Evolutionary conservation across 2,329 filamentous ascomycete species (phyloP), one percentile per base, ranked within the genome.

Genomic region (Botrytis aclada): DNA sequence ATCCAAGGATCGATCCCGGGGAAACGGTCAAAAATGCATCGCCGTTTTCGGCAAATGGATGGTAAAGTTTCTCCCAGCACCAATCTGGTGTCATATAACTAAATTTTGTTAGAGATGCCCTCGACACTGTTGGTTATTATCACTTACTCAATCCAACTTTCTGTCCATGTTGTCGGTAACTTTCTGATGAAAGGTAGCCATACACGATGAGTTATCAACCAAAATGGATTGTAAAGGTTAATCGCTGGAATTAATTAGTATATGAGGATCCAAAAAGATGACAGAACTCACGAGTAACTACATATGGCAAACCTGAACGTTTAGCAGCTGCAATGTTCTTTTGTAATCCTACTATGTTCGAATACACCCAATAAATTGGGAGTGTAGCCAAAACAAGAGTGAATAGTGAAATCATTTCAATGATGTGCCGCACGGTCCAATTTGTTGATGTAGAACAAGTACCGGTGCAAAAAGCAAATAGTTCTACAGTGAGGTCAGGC

Each of bases 1-100:
- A 87, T 51, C 92, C 76, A 29, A 85, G 79, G 25, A 89, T 83
- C 47, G 80, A 80, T 12, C 83, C 83, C 0, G 91, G 89, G 0
- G 88, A 86, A 12, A 90, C 90, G n/a, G 89, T 77, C 12, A 94
- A 76, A 77, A 93, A 90, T 20, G 87, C 84, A 76, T 94, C 90
- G 61, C 88, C 90, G 16, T 89, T 78, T 25, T 85, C 83, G 41
- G 86, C 83, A 78, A 90, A 94, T 25, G 87, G 84, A 32, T 85
- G 83, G 77, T 90, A 87, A 41, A 87, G 85, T 20, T 84, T 80
- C n/a, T 81, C 80, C 82, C 88, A 92, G 12, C 84, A 80, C 85
- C 88, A 92, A 77, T 92, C 88, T 2, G 86, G 86, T n/a, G 83
- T 79, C 75, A 92, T 78, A 76, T 87, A 82, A 61, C 88, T 89